Evolutionary conservation across 2,329 filamentous ascomycete genomes (phyloP).

Genomic region (Aspergillus persii): DNA sequence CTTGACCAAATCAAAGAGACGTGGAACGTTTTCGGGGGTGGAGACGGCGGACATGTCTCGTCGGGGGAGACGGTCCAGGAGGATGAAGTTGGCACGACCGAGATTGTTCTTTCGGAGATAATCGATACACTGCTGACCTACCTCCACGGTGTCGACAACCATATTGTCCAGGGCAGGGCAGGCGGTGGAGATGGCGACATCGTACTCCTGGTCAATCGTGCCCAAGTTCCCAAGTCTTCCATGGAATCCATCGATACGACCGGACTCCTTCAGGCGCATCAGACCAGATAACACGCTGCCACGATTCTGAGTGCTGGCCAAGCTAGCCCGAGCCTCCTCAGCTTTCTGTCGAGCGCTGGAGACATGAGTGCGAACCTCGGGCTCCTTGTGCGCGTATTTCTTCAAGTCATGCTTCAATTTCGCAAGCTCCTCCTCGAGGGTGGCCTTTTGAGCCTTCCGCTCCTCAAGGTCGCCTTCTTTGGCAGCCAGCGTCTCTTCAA

Average conservation of each 20-base stretch:
- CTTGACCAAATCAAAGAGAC: slow-evolving; percentile 88
- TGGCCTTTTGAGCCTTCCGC: slow-evolving; percentile 69
- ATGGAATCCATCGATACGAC: slow-evolving; percentile 95
- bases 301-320: slow-evolving; percentile 86
- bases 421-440: slow-evolving; percentile 70
- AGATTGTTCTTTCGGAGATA: slow-evolving; percentile 97
- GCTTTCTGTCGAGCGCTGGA: slow-evolving; percentile 91
- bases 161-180: slow-evolving; percentile 91
- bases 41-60: slow-evolving; percentile 76
- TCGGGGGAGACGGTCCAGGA: slow-evolving; percentile 78
- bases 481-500: slow-evolving; percentile 66
- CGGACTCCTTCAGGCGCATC: slow-evolving; percentile 93
- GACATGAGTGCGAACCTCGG: slow-evolving; percentile 76
- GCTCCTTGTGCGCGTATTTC: slow-evolving; percentile 72
- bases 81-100: slow-evolving; percentile 94
- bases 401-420: slow-evolving; percentile 71
- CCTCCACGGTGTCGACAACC: slow-evolving; percentile 93
- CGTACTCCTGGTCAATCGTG: slow-evolving; percentile 88
- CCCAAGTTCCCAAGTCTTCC: slow-evolving; percentile 92
- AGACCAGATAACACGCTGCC: slow-evolving; percentile 88
- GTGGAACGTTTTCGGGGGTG: slow-evolving; percentile 87
- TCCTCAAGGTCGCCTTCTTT: slow-evolving; percentile 75
- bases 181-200: slow-evolving; percentile 96
- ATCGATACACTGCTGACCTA: slow-evolving; percentile 96
- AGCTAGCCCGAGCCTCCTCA: slow-evolving; percentile 87